Percentiles rank a stretch among this genome's conserved stretches.
Evolutionary conservation across 345 rosid genomes (phyloP).

Genomic region (Populus alba): DNA sequence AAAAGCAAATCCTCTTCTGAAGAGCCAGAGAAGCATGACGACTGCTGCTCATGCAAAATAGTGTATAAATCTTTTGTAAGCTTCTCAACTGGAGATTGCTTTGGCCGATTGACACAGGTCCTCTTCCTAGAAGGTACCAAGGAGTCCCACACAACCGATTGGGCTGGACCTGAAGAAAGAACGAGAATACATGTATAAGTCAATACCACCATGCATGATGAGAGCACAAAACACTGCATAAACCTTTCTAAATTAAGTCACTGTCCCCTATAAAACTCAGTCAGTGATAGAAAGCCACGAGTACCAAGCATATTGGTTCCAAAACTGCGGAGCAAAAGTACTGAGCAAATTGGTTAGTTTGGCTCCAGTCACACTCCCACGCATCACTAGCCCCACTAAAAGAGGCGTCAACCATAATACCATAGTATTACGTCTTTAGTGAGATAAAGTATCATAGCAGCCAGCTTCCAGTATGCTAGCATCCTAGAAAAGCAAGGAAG

Average conservation of each 20-base stretch:
- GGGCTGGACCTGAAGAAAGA: constrained; percentile 66
- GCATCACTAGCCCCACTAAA: neutral
- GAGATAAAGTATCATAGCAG: constrained; percentile 8
- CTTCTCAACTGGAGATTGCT: constrained; percentile 85
- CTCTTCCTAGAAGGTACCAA: constrained; percentile 87
- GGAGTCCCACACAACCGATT: constrained; percentile 82
- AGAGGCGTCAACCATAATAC: neutral
- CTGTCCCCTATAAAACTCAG: neutral
- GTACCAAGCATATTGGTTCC: neutral
- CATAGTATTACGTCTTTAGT: neutral
- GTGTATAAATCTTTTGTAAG: constrained; percentile 80
- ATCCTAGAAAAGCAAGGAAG: constrained; percentile 2
- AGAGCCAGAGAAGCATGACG: constrained; percentile 78
- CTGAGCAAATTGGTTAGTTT: neutral
- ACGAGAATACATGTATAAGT: neutral
- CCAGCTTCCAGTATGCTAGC: neutral
- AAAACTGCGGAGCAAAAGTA: neutral
- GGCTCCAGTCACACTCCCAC: neutral
- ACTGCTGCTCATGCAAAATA: constrained; percentile 92
- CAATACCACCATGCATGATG: neutral
- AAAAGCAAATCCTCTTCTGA: constrained; percentile 92
- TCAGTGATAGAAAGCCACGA: neutral
- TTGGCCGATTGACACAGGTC: constrained; percentile 79
- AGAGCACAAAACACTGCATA: constrained; percentile 4
- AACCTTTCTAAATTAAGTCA: neutral